Conservation (phyloP, 495 filamentous ascomycete genomes). For the Pseudoneurospora amorphoporcata region DNA sequence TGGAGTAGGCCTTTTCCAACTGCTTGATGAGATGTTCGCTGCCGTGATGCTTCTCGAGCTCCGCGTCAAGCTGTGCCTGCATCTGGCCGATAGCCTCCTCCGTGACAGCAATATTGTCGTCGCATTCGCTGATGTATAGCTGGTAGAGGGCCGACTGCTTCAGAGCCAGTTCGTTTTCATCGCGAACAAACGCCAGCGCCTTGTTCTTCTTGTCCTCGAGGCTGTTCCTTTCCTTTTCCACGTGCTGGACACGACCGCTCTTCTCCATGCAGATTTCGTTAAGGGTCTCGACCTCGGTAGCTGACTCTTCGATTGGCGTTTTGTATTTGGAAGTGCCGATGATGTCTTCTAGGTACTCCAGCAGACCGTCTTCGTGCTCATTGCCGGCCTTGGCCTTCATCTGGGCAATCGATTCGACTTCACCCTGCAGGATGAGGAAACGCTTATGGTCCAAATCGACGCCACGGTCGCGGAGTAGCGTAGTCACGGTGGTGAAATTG, state of each 20-base stretch:
- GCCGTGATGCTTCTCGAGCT: conserved; percentile 85
- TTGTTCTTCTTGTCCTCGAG: conserved; percentile 96
- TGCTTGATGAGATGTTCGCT: conserved; percentile 86
- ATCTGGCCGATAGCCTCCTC: conserved; percentile 84
- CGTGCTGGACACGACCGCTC: conserved; percentile 86
- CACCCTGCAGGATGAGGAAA: conserved; percentile 92
- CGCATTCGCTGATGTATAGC: conserved; percentile 75
- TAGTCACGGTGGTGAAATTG: conserved; percentile 83
- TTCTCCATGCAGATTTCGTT: conserved; percentile 95
- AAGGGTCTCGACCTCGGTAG: conserved; percentile 74
- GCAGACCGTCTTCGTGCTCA: conserved; percentile 89
- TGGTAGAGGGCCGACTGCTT: conserved; percentile 90
- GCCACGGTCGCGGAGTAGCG: conserved; percentile 75
- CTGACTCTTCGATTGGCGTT: conserved; percentile 87
- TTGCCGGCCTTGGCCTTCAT: conserved; percentile 95
- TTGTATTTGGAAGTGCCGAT: conserved; percentile 98
- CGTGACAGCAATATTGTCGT: conserved; percentile 78
- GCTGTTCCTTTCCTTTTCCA: conserved; percentile 89
- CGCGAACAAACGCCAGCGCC: conserved; percentile 74
- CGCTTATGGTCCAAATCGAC: conserved; percentile 97
- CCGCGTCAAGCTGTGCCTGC: conserved; percentile 76
- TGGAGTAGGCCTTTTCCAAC: conserved; percentile 76
- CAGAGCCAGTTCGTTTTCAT: conserved; percentile 83
- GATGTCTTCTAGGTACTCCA: conserved; percentile 97
- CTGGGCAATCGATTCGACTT: conserved; percentile 97